Conservation (phyloP, 2,329 filamentous ascomycete species). For the Calcarisporium arbuscula region DNA sequence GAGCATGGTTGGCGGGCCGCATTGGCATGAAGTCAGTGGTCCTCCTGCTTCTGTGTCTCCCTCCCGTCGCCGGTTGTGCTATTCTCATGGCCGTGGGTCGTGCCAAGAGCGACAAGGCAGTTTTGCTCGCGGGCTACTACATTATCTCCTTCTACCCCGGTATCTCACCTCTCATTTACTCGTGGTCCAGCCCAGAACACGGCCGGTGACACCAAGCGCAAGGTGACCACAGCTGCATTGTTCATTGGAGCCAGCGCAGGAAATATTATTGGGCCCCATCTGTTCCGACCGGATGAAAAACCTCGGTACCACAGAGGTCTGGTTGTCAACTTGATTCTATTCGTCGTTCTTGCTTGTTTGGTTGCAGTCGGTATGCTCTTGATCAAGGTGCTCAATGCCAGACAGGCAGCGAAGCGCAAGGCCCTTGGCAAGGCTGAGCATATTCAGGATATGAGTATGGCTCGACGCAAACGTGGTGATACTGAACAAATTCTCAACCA, state of each 20-base stretch:
- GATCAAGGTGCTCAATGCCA: constrained; percentile 43
- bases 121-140: constrained; percentile 51
- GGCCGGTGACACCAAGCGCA: constrained; percentile 61
- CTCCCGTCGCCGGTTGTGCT: constrained; percentile 49
- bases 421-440: constrained; percentile 34
- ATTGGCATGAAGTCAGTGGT: constrained; percentile 50
- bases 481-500: constrained; percentile 15
- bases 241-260: constrained; percentile 57
- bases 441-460: constrained; percentile 47
- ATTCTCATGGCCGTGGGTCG: constrained; percentile 46
- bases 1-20: constrained; percentile 48
- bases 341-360: constrained; percentile 48
- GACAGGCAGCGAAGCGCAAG: constrained; percentile 32
- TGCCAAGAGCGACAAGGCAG: constrained; percentile 35
- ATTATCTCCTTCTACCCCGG: constrained; percentile 54
- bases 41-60: constrained; percentile 45
- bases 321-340: constrained; percentile 52
- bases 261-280: constrained; percentile 58
- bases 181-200: constrained; percentile 54
- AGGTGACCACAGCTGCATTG: constrained; percentile 53
- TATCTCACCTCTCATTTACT: constrained; percentile 49
- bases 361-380: constrained; percentile 27
- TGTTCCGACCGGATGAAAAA: constrained; percentile 52
- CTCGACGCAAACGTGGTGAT: constrained; percentile 26
- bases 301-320: constrained; percentile 53